A percentile compares a stretch with the other conserved stretches of the same genome.
Conservation (phyloP, 352 stramenopile species). For the Phytopythium oedochilum region DNA sequence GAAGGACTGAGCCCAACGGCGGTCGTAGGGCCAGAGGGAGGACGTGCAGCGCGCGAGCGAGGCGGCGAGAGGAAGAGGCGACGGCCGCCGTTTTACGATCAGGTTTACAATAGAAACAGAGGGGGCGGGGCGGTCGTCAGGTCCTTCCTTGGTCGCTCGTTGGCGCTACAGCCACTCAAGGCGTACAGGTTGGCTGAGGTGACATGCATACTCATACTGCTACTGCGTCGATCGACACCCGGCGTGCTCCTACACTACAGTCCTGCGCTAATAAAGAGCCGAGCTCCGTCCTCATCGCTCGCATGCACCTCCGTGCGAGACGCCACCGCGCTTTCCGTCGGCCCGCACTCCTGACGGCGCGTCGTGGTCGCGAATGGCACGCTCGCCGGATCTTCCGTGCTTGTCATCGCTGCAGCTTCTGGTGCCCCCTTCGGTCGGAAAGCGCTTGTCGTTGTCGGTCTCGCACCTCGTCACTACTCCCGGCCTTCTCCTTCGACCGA, state of each 20-base stretch:
- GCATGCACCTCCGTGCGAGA: slow-evolving; percentile 1
- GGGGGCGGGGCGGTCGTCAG: no score
- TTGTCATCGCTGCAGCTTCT: background rate
- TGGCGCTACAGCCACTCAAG: no score
- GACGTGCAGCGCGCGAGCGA: background rate
- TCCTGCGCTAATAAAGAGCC: background rate
- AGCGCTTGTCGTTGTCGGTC: background rate
- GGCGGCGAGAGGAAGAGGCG: background rate
- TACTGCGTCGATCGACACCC: background rate
- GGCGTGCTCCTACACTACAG: background rate
- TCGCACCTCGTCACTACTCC: background rate
- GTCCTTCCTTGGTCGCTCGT: no score
- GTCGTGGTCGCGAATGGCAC: background rate
- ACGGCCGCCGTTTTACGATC: background rate
- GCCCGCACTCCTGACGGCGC: background rate
- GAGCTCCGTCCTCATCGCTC: background rate
- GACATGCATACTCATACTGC: background rate
- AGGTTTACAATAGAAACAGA: background rate
- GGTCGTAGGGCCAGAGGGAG: background rate
- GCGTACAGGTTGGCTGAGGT: no score
- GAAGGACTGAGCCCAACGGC: slow-evolving; percentile 15
- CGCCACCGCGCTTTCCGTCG: no score
- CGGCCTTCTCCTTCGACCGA: background rate
- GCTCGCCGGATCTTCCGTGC: background rate
- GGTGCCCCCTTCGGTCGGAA: background rate